Base-by-base conservation (phyloP, 148 eudicot species). In the Selenicereus undatus region DNA sequence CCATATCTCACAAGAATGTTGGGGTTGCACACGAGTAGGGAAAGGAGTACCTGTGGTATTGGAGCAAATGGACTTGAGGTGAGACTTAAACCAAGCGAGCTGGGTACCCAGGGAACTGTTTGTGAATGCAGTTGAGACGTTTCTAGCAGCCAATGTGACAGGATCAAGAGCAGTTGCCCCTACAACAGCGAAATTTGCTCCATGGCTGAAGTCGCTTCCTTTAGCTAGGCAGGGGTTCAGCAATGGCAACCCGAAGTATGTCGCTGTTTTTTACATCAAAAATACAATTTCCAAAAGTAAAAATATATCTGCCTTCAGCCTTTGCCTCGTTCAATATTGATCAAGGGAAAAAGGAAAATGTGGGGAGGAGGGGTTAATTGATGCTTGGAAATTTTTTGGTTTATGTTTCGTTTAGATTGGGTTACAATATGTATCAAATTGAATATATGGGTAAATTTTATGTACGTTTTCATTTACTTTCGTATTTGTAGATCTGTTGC, bases 121-220 rank as follows among this genome's bases (percentile, higher is more conserved):
- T 5, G 81, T 80, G 36, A 56, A 21, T 13, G 75, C 79, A 10
- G 65, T 14, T 3, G 48, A 51, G 21, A 80, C 54, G 3, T 76
- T 71, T 16, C 42, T 78, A 2, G 80, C 70, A 24, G 73, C 86
- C 58, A 86, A 82, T 29, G 45, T 58, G 30, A 76, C n/a, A 26
- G 79, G 16, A 39, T 79, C 81, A 27, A 80, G 82, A 18, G 88
- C 90, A 0, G 86, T 80, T 5, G 84, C 75, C 36, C 89, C 88
- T 0, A 83, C 83, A 11, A 86, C 86, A 1, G 89, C 88, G 22
- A 88, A 85, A 73, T 88, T 88, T 21, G 73, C 89, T 39, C 90
- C 90, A 32, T 85, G 54, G 42, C 10, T 81, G 51, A 88, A 88
- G 80, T 83, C 60, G 56, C 87, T 84, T 14, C 81, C 82, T 22